Evolutionary conservation across 2,329 filamentous ascomycete genomes (phyloP), one percentile per base, ranked within the genome.

Genomic region (Fusarium ambrosium): DNA sequence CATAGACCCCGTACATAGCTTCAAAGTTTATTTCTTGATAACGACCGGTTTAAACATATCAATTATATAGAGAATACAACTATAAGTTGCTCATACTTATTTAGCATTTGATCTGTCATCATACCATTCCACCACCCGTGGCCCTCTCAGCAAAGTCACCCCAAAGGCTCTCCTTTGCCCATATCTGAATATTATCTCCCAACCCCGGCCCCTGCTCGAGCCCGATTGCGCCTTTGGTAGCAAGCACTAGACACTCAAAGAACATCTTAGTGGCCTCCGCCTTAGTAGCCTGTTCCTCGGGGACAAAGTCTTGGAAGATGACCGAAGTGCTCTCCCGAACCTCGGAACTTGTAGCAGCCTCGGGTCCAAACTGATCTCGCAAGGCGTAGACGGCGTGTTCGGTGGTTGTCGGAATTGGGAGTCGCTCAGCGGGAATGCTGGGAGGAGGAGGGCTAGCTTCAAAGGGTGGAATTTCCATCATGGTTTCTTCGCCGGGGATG

Each of bases 201-300:
- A 98, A 89, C 39, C 88, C 89, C 70, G 92, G 87, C 56, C 90
- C 89, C 84, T 99, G 97, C 81, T 98, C 96, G 24, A 98, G 95
- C 84, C 98, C 97, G 85, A 99, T 94, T 32, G 97, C 97, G 81
- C 99, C 97, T 86, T 99, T 99, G 45, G 97, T 99, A 7, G 96
- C 97, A 59, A 99, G 89, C 4, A 99, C 97, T 22, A 99, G 88
- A 63, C 97, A 93, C 85, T 99, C 97, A 79, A 99, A 99, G 86
- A 99, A 99, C 95, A 99, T 98, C 88, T 98, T 98, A 43, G 97
- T 98, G 0, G 97, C 97, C 79, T 98, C 97, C 9, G 93, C 93
- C 83, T 94, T 94, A 75, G 90, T 95, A 1, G 96, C 96, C 70
- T 90, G 90, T 74, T 88, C 86, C 84, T 97, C 94, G 0, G 97